Evolutionary conservation across 495 filamentous ascomycete genomes (phyloP).

Genomic region (Entonaema liquescens): DNA sequence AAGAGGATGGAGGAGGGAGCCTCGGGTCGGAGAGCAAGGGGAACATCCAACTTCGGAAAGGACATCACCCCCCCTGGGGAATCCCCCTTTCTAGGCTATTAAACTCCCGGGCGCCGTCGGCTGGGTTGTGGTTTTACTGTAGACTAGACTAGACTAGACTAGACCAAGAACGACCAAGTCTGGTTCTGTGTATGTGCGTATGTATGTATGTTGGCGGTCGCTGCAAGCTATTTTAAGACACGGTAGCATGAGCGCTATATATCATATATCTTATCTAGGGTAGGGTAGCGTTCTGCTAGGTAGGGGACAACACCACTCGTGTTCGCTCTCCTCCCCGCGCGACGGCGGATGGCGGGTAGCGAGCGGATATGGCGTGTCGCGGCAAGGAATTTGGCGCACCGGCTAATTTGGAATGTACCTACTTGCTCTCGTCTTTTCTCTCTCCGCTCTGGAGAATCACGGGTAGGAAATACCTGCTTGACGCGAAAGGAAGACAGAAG

Average conservation of each 20-base stretch:
- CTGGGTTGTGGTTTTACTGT: constrained; percentile 30
- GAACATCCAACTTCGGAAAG: constrained; percentile 8
- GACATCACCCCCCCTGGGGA: constrained; percentile 8
- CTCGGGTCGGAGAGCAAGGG: neutral
- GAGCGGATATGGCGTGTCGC: constrained; percentile 17
- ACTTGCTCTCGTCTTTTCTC: neutral
- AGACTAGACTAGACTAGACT: too few species aligned
- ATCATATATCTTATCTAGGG: constrained; percentile 39
- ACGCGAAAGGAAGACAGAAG: too few species aligned
- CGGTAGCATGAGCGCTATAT: constrained; percentile 16
- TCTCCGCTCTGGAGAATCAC: too few species aligned
- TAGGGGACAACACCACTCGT: neutral
- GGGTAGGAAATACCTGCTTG: too few species aligned
- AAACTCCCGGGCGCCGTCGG: constrained; percentile 12
- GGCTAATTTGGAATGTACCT: constrained; percentile 31
- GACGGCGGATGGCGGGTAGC: constrained; percentile 30
- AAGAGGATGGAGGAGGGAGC: too few species aligned
- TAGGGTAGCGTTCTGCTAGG: neutral
- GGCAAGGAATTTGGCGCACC: constrained; percentile 27
- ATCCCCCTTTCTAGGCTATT: constrained; percentile 20
- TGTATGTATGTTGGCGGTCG: neutral
- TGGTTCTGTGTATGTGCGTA: neutral
- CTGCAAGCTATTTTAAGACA: constrained; percentile 30
- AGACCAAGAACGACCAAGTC: constrained; percentile 22
- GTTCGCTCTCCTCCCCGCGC: constrained; percentile 24